A percentile compares a stretch with the other conserved stretches of the same genome.
Evolutionary conservation across 306 rosid genomes (phyloP).

Genomic region (Castanospermum australe): DNA sequence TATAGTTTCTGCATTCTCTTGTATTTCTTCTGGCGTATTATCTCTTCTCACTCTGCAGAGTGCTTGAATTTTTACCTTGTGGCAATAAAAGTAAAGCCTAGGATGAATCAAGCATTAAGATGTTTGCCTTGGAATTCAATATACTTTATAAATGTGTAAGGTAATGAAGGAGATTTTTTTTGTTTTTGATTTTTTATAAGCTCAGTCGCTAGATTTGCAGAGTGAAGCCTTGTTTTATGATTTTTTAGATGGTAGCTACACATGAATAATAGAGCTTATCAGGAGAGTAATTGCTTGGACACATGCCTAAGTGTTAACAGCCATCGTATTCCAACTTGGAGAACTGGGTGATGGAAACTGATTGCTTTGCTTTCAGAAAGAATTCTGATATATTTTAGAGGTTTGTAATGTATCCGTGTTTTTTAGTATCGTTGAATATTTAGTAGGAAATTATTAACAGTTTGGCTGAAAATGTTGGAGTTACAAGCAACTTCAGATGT

Average conservation of each 20-base stretch:
- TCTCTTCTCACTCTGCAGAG: slow-evolving; percentile 24
- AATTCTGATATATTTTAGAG: background rate
- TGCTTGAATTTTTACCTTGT: slow-evolving; percentile 20
- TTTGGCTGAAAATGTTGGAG: background rate
- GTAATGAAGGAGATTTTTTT: slow-evolving; percentile 9
- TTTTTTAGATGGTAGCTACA: background rate
- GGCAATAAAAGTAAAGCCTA: slow-evolving; percentile 15
- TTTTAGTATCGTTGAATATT: background rate
- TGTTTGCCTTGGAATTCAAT: slow-evolving; percentile 16
- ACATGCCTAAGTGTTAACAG: background rate
- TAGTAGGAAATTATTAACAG: background rate
- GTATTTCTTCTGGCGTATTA: slow-evolving; percentile 16
- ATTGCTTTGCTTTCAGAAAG: background rate
- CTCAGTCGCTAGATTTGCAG: background rate
- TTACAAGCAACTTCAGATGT: background rate
- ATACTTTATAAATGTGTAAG: slow-evolving; percentile 11
- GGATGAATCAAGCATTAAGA: slow-evolving; percentile 13
- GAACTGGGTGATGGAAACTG: background rate
- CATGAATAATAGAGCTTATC: background rate
- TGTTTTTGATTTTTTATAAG: background rate
- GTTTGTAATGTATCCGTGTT: background rate
- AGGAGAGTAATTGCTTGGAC: background rate
- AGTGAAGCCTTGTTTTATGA: slow-evolving; percentile 1
- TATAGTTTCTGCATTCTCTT: slow-evolving; percentile 16
- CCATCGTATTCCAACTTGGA: slow-evolving; percentile 10